Evolutionary conservation across 352 stramenopile species (phyloP), one percentile per base, ranked within the genome.

Genomic region (Globisporangium camurandrum): DNA sequence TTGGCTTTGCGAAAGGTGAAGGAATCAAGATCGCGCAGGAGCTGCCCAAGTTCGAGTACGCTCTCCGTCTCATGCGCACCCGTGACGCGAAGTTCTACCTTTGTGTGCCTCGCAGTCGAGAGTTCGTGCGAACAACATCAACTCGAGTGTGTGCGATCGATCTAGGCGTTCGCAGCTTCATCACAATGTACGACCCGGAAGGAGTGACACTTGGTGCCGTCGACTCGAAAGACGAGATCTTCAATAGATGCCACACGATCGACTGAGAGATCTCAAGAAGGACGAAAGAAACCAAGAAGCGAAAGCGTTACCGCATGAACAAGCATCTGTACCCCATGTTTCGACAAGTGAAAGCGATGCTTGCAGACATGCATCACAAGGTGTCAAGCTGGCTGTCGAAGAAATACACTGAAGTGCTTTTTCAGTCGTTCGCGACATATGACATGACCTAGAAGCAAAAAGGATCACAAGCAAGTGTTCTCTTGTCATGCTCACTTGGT

Each of bases 61-160:
- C 50, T 12, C 23, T 67, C 3, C 51, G 59, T 36, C 36, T 67
- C 16, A 51, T 60, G 22, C 46, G 51, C 1, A 19, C 54, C 0
- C 50, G 50, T 1, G 50, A 63, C 12, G 43, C 31, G 16, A 43
- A 63, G 24, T 61, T 57, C 20, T 67, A 58, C 37, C 10, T 63
- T 2, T 42, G 24, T 5, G 26, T 67, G 6, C 50, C 46, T n/a
- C 36, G 44, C 20, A 51, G 57, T 57, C 17, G 4, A 34, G 12
- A 34, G 7, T 11, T 34, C 30, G 30, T 12, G 1, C 30, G 12
- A 34, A 11, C 30, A 34, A 34, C 42, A 3, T 51, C 48, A 12
- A 42, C 3, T 40, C 39, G 49, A 14, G 46, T 41, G 12, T 67
- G 58, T 6, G 49, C 50, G 9, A 58, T 63, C 10, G 50, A 64